Evolutionary conservation across 768 basidiomycete genomes (phyloP).

Genomic region (Cystofilobasidium macerans): DNA sequence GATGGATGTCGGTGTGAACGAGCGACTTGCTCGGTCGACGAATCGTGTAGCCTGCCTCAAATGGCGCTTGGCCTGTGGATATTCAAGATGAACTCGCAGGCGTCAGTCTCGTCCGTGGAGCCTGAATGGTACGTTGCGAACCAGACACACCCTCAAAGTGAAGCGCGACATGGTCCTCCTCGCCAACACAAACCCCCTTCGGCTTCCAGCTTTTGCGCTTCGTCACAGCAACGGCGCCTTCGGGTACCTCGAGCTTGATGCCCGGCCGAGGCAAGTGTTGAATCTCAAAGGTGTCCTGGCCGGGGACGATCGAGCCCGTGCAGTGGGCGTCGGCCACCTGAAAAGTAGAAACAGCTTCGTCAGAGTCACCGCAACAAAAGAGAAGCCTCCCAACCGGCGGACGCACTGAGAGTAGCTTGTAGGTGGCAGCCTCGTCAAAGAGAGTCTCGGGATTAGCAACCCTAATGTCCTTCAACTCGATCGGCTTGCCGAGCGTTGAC

Average conservation of each 20-base stretch:
- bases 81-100: not conserved
- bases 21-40: slow-evolving; percentile 62
- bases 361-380: not conserved
- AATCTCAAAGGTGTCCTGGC: slow-evolving; percentile 57
- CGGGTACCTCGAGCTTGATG: slow-evolving; percentile 43
- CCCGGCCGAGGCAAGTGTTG: slow-evolving; percentile 70
- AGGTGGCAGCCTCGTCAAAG: slow-evolving; percentile 64
- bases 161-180: slow-evolving; percentile 69
- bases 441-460: slow-evolving; percentile 61
- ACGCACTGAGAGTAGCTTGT: slow-evolving; percentile 57
- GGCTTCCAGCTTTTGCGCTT: slow-evolving; percentile 37
- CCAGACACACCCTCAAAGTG: slow-evolving; percentile 54
- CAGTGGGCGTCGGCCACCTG: slow-evolving; percentile 78
- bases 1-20: slow-evolving; percentile 39
- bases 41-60: slow-evolving; percentile 66
- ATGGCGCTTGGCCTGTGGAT: slow-evolving; percentile 67
- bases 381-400: slow-evolving; percentile 14
- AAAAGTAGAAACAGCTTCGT: no score
- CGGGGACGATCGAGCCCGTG: slow-evolving; percentile 55
- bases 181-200: slow-evolving; percentile 69
- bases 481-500: slow-evolving; percentile 45
- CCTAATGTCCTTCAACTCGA: slow-evolving; percentile 42
- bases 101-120: not conserved
- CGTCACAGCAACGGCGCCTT: not conserved
- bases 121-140: not conserved